Evolutionary conservation across 345 rosid species (phyloP), one percentile per base, ranked within the genome.

Genomic region (Zanthoxylum bungeanum): DNA sequence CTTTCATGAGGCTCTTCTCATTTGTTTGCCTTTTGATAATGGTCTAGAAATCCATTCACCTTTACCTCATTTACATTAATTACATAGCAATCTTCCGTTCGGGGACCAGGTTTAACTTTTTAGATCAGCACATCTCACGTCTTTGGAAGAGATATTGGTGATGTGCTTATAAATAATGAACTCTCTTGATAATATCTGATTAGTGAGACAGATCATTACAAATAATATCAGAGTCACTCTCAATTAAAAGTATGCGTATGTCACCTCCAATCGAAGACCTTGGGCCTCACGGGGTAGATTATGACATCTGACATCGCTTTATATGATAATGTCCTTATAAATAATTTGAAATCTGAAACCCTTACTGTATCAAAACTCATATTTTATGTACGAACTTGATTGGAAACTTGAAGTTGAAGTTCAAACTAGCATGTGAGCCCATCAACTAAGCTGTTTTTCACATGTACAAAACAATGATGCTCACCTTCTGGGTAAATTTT

Each of bases 1-100:
- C 68, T 86, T 73, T 77, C 87, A 81, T n/a, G 98, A 90, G 75
- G 93, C 97, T 81, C 79, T 87, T 68, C 62, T 73, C 22, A 85
- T 73, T 66, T 79, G 85, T 75, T 60, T 82, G 80, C 88, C 86
- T 64, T 30, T 69, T 51, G 63, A 78, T 24, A 77, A 77, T 34
- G 91, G 93, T 90, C 70, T 28, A 25, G 40, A 60, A 60, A 70
- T 42, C 47, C 31, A 40, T 22, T 76, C 61, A 75, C 39, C 69
- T 52, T 16, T n/a, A 19, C 34, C 33, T 60, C 25, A 5, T 14
- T 73, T 49, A 19, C 9, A 58, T 66, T 62, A 58, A 70, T 30
- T 52, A 42, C 30, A 12, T 40, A 24, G 5, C 4, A 19, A 21
- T 40, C 59, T 70, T 51, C 47, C 51, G 14, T 64, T 55, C 78